These are phyloP conservation scores for Lyophyllum semitale DNA, from an alignment of 768 basidiomycete species.

Conservation along the genomic window DNA sequence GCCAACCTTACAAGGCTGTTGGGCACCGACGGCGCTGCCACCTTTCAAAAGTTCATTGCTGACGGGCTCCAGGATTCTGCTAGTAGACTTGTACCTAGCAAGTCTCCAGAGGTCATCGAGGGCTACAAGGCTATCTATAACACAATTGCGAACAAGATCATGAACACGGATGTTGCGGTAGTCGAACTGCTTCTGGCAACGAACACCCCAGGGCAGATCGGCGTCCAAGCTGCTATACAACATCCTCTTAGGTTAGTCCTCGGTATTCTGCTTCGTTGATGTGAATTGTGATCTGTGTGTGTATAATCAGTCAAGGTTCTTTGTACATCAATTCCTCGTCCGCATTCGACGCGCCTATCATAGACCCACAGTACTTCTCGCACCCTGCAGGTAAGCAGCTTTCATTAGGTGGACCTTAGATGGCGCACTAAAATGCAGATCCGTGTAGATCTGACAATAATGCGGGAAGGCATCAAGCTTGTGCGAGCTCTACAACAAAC, in stretches of 20 bases:
- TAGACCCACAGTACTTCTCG: slow-evolving; percentile 67
- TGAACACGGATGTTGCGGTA: slow-evolving; percentile 45
- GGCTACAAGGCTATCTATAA: slow-evolving; percentile 63
- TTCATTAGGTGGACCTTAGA: not conserved
- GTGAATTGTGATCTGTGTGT: slow-evolving; percentile 4
- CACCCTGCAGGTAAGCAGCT: slow-evolving; percentile 45
- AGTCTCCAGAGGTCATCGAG: slow-evolving; percentile 43
- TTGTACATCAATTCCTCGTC: slow-evolving; percentile 60
- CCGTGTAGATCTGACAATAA: slow-evolving; percentile 39
- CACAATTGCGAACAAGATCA: slow-evolving; percentile 38
- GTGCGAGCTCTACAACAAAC: slow-evolving; percentile 55
- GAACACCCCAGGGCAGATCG: slow-evolving; percentile 37
- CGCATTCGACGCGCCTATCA: slow-evolving; percentile 57
- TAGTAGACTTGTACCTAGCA: slow-evolving; percentile 43
- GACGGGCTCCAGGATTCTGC: slow-evolving; percentile 30
- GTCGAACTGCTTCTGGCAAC: slow-evolving; percentile 55
- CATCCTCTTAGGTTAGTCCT: slow-evolving; percentile 52
- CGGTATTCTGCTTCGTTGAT: not conserved
- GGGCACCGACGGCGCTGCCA: slow-evolving; percentile 29
- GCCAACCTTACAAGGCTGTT: slow-evolving; percentile 48
- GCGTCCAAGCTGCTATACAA: slow-evolving; percentile 66
- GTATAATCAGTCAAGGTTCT: slow-evolving; percentile 45
- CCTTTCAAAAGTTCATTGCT: slow-evolving; percentile 33
- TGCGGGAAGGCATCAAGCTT: slow-evolving; percentile 63
- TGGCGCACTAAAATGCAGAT: not conserved